Percentiles rank a stretch among this genome's conserved stretches.
These are phyloP conservation scores for Chalciporus sphaerocephalus DNA, from an alignment of 768 basidiomycete genomes.

Conservation along the genomic window DNA sequence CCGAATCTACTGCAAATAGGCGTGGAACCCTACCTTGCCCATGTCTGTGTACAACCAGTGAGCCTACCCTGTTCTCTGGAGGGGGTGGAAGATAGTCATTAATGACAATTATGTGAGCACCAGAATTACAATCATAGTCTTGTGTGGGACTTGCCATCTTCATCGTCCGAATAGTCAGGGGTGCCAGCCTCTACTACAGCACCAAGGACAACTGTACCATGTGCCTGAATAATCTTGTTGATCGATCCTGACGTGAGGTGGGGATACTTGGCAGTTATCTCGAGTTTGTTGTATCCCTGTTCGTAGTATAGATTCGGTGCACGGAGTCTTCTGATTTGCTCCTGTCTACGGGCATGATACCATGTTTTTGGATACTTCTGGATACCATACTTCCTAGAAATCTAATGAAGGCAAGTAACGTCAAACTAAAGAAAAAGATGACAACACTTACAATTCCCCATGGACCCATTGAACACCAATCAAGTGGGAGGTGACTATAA, in stretches of 20 bases:
- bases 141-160: constrained; percentile 18
- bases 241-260: constrained; percentile 46
- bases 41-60: constrained; percentile 40
- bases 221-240: constrained; percentile 47
- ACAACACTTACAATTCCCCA: constrained; percentile 22
- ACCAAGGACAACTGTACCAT: constrained; percentile 39
- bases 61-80: constrained; percentile 46
- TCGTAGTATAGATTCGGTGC: constrained; percentile 24
- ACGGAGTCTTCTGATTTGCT: constrained; percentile 17
- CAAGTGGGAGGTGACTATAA: constrained; percentile 14
- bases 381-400: constrained; percentile 8
- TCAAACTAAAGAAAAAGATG: background rate
- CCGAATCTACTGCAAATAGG: background rate
- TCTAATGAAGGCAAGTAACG: constrained; percentile 8
- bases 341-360: constrained; percentile 20
- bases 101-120: background rate
- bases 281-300: constrained; percentile 24
- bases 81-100: constrained; percentile 29
- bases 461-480: constrained; percentile 12
- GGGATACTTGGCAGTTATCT: constrained; percentile 34
- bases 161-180: constrained; percentile 30
- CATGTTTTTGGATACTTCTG: constrained; percentile 23
- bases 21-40: constrained; percentile 21
- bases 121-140: too few species aligned
- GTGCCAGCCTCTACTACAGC: constrained; percentile 46